Evolutionary conservation across 2,329 filamentous ascomycete genomes (phyloP).

Genomic region (Colletotrichum chrysophilum): DNA sequence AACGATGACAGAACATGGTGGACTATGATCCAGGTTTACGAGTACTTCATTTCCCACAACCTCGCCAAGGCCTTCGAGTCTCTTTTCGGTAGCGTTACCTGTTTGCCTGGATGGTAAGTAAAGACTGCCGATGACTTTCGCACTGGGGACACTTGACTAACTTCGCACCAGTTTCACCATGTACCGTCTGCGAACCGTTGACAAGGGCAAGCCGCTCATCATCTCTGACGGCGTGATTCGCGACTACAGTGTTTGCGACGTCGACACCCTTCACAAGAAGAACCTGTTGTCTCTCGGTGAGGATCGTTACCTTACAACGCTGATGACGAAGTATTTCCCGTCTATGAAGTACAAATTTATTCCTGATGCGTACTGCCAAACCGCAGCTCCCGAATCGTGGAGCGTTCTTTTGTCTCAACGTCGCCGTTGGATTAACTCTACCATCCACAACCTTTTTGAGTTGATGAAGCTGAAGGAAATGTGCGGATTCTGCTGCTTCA

Average conservation of each 20-base stretch:
- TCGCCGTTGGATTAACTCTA: constrained; percentile 99
- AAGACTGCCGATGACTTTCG: constrained; percentile 27
- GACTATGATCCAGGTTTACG: constrained; percentile 99
- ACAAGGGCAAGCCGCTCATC: constrained; percentile 93
- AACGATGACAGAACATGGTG: constrained; percentile 96
- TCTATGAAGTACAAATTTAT: constrained; percentile 96
- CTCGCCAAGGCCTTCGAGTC: constrained; percentile 97
- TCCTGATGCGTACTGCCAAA: constrained; percentile 89
- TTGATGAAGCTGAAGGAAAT: constrained; percentile 90
- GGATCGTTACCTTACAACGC: constrained; percentile 94
- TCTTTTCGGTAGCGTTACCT: constrained; percentile 96
- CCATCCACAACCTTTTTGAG: constrained; percentile 94
- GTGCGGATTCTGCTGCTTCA: constrained; percentile 98
- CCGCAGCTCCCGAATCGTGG: constrained; percentile 93
- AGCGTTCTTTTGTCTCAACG: constrained; percentile 94
- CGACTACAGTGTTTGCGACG: constrained; percentile 87
- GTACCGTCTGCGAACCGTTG: constrained; percentile 93
- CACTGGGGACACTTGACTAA: constrained; percentile 34
- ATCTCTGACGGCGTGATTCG: constrained; percentile 87
- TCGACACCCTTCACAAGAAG: constrained; percentile 97
- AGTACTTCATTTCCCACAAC: constrained; percentile 99
- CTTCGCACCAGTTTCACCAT: constrained; percentile 82
- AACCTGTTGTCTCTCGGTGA: constrained; percentile 93
- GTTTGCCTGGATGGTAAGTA: constrained; percentile 95
- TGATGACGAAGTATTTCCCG: constrained; percentile 99